Evolutionary conservation across 164 flowering plant genomes (phyloP).

Genomic region (Protea cynaroides): DNA sequence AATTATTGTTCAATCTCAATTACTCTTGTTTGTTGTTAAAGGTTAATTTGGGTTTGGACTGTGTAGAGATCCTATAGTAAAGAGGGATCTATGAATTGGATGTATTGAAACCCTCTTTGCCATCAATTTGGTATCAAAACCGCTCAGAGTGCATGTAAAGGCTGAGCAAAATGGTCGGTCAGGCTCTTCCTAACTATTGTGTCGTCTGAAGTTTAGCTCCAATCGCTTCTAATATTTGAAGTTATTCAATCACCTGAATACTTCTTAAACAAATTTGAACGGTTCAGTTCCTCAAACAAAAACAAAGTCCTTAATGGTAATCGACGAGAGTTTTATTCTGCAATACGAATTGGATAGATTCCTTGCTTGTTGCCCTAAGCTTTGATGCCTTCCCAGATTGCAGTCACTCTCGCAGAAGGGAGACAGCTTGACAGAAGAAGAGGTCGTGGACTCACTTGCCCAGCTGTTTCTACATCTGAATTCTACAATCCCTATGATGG

Average conservation of each 20-base stretch:
- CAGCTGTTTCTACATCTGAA: slow-evolving; percentile 55
- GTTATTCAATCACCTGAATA: not conserved
- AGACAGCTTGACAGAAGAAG: slow-evolving; percentile 39
- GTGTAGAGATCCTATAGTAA: no score
- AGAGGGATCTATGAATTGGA: no score
- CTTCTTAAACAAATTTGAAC: not conserved
- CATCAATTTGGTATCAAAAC: no score
- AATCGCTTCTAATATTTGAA: not conserved
- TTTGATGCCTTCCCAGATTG: slow-evolving; percentile 23
- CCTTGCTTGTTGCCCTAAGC: slow-evolving; percentile 56
- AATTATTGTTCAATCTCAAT: no score
- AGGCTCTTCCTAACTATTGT: not conserved
- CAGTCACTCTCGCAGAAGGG: slow-evolving; percentile 38
- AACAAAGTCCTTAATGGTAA: slow-evolving; percentile 35
- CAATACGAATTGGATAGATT: slow-evolving; percentile 44
- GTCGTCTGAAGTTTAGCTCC: not conserved
- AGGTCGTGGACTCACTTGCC: slow-evolving; percentile 49
- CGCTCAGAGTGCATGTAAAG: not conserved
- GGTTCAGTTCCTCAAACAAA: not conserved
- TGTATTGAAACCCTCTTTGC: no score
- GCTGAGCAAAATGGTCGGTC: not conserved
- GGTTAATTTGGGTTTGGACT: no score
- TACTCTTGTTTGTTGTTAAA: no score
- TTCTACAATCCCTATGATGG: slow-evolving; percentile 66
- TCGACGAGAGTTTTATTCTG: slow-evolving; percentile 61